A percentile compares a stretch with the other conserved stretches of the same genome.
phyloP scores from a whole-genome alignment of 2,329 filamentous ascomycete species.

The Sarocladium kiliense region DNA sequence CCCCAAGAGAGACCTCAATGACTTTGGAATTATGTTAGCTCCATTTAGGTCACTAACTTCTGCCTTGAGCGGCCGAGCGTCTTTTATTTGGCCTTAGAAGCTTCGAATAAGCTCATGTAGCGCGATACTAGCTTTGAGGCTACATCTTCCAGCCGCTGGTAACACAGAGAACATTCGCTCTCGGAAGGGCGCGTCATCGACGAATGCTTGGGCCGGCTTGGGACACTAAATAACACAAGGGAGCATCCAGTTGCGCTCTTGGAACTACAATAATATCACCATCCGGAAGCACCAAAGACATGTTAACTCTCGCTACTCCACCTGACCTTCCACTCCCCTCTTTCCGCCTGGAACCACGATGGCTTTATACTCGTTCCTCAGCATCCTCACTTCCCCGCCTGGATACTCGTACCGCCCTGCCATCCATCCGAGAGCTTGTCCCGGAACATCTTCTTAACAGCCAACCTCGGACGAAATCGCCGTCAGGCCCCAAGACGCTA shows the following conservation, averaged over 20 bases:
- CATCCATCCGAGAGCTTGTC: constrained; percentile 41
- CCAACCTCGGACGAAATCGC: constrained; percentile 25
- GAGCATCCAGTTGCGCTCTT: constrained; percentile 4
- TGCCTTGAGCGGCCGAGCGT: too few relatives aligned
- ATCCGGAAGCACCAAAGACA: not conserved
- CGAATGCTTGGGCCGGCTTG: not conserved
- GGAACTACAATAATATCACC: not conserved
- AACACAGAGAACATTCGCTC: not conserved
- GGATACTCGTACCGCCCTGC: constrained; percentile 39
- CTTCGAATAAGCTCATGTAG: too few relatives aligned
- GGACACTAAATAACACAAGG: not conserved
- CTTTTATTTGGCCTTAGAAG: too few relatives aligned
- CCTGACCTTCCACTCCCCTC: constrained; percentile 16
- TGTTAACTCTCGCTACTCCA: constrained; percentile 6
- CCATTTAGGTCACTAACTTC: too few relatives aligned
- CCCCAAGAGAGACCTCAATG: too few relatives aligned
- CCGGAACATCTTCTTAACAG: constrained; percentile 16
- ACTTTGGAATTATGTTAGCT: too few relatives aligned
- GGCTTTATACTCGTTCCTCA: constrained; percentile 30
- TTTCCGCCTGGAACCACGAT: constrained; percentile 35
- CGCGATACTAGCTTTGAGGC: too few relatives aligned
- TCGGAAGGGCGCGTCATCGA: not conserved
- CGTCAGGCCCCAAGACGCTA: constrained; percentile 24
- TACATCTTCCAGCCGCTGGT: too few relatives aligned
- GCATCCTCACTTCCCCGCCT: constrained; percentile 30